Base-by-base conservation (phyloP, 371 early-diverging fungal species). In the Batkoa obscura region DNA sequence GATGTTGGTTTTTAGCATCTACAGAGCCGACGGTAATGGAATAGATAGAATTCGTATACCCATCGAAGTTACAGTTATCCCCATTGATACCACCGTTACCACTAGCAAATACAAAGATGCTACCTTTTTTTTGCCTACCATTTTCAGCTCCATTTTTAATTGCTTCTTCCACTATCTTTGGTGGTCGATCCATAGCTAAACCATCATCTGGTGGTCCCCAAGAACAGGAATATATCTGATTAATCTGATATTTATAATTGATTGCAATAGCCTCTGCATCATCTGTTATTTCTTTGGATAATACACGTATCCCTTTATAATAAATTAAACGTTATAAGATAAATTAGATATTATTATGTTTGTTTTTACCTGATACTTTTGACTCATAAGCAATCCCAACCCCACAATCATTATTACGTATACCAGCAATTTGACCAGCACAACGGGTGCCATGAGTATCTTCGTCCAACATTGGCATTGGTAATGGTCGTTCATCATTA, bases 201-300 rank as follows among this genome's bases (percentile, higher is more conserved):
- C 95, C 97, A 64, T 94, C 81, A 58, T 96, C 97, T 42, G 79
- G 73, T 15, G 97, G 97, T 0, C 97, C 97, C 94, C 95, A 96
- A 36, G 81, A 80, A 66, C 94, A 94, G 15, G 88, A 87, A 68
- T 85, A 96, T 38, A 96, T 90, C 50, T 90, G 78, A 65, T 90
- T 94, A 8, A 79, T 69, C 55, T 96, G 81, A 63, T 72, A 84
- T 35, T 72, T 74, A 67, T 84, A 92, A 62, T 86, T 91, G 48
- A 94, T 77, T 5, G 94, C 87, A 0, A 76, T 66, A 1, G 94
- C 89, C 66, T 96, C 97, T 58, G 92, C 93, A 31, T 69, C 82
- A 61, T 91, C 90, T 2, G 86, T 86, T 38, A 95, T 74, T 2
- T 73, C 75, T 1, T 79, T 88, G 0, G 91, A 91, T 12, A 95